Conservation (phyloP, 129 eudicot species). For the Artemisia annua region DNA sequence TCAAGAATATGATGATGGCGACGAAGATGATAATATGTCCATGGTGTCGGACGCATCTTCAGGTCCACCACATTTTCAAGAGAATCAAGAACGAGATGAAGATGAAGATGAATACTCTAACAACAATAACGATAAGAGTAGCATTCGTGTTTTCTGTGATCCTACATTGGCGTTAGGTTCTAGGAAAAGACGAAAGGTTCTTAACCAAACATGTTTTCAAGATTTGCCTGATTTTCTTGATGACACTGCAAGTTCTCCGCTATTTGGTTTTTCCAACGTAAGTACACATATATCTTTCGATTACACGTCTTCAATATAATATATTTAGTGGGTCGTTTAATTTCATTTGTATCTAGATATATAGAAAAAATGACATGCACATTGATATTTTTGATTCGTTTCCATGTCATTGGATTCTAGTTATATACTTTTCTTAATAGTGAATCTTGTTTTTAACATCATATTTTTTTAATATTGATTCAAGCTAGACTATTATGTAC, state of each 20-base stretch:
- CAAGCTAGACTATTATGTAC: background rate
- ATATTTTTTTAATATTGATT: background rate
- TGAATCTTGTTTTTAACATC: background rate
- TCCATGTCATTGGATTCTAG: conserved; percentile 15
- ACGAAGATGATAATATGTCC: conserved; percentile 68
- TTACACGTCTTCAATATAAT: background rate
- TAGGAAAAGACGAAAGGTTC: conserved; percentile 20
- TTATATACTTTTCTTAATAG: background rate
- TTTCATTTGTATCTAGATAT: background rate
- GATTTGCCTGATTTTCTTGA: conserved; percentile 53
- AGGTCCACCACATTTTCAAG: conserved; percentile 72
- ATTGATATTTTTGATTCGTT: background rate
- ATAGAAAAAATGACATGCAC: too few relatives aligned
- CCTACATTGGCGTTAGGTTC: conserved; percentile 2
- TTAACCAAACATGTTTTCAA: conserved; percentile 27
- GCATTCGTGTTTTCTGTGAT: conserved; percentile 16
- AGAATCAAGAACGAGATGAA: conserved; percentile 20
- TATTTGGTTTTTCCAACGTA: conserved; percentile 50
- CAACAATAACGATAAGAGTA: background rate
- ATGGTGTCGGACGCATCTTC: conserved; percentile 95
- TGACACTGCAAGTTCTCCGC: conserved; percentile 89
- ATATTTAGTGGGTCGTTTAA: background rate
- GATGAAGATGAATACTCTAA: conserved; percentile 31
- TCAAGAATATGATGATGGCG: conserved; percentile 24
- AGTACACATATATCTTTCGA: conserved; percentile 16